Base-by-base conservation (phyloP, 176 grass and related monocot genomes). In the Lolium multiflorum region DNA sequence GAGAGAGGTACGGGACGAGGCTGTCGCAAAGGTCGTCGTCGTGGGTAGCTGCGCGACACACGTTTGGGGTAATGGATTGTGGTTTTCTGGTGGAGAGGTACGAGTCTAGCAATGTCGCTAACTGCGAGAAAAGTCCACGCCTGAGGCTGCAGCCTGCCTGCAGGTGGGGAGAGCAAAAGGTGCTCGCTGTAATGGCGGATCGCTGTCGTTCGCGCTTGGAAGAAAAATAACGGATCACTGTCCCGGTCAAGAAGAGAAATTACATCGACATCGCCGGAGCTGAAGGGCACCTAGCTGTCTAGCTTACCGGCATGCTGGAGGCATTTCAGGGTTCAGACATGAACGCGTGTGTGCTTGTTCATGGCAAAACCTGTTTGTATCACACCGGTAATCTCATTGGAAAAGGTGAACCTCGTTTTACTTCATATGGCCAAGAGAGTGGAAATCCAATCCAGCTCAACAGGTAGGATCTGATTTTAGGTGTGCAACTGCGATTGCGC, bases 1-100 rank as follows among this genome's bases (percentile, higher is more conserved):
- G 41, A 24, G 89, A 90, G 21, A 57, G 89, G 9, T 87, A 79
- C 84, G 41, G 41, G 41, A 43, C 84, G 80, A 41, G 74, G 84
- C 74, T 0, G 80, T 26, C 12, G 39, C 37, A 1, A 2, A 3
- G 14, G 11, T 61, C 0, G 58, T 56, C 18, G 73, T 21, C 56
- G 77, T 83, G 79, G 84, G 72, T 35, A 18, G 9, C 31, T 71
- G 55, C 25, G 80, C 46, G 39, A 15, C 89, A 87, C 49, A 66
- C n/a, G 69, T 72, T n/a, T 70, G 9, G 9, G 16, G 31, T 16
- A 14, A 52, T 52, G 63, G 63, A 61, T 11, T 31, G 57, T 15
- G 1, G 24, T 12, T 35, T 35, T 35, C 31, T 35, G 69, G 18
- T 2, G 22, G 88, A 86, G 61, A 90, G 78, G 28, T 25, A 78